Evolutionary conservation across 208 protist genomes (phyloP).

Genomic region (Acanthamoeba culbertsoni): DNA sequence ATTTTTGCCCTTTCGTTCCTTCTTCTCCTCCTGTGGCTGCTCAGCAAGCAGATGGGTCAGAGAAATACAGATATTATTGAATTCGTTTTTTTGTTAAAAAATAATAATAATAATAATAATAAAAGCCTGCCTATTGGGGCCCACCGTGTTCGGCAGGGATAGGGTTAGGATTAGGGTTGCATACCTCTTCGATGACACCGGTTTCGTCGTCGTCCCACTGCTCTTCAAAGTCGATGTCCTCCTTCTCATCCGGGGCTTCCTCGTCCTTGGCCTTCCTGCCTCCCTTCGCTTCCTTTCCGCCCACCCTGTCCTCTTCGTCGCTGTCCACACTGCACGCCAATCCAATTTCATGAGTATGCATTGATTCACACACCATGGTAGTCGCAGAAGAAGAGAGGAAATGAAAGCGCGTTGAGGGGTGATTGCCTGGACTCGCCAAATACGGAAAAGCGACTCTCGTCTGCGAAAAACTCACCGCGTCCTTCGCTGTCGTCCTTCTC

Average conservation of each 20-base stretch:
- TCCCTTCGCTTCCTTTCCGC: not conserved
- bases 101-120: not conserved
- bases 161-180: not conserved
- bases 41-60: not conserved
- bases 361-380: no score
- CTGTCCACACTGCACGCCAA: not conserved
- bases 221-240: constrained; percentile 43
- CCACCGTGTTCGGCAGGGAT: not conserved
- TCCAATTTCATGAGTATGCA: no score
- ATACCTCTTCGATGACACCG: not conserved
- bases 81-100: not conserved
- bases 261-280: not conserved
- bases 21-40: not conserved
- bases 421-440: not conserved
- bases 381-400: not conserved
- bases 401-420: not conserved
- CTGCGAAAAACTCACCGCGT: not conserved
- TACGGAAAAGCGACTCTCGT: not conserved
- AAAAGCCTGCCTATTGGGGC: no score
- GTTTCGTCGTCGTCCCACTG: constrained; percentile 11
- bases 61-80: not conserved
- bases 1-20: not conserved
- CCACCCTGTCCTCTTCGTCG: constrained; percentile 44
- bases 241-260: constrained; percentile 1
- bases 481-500: not conserved